Percentiles rank a stretch among this genome's conserved stretches.
These are phyloP conservation scores for Blepharisma undulans DNA, from an alignment of 169 alveolate genomes.

Conservation along the genomic window DNA sequence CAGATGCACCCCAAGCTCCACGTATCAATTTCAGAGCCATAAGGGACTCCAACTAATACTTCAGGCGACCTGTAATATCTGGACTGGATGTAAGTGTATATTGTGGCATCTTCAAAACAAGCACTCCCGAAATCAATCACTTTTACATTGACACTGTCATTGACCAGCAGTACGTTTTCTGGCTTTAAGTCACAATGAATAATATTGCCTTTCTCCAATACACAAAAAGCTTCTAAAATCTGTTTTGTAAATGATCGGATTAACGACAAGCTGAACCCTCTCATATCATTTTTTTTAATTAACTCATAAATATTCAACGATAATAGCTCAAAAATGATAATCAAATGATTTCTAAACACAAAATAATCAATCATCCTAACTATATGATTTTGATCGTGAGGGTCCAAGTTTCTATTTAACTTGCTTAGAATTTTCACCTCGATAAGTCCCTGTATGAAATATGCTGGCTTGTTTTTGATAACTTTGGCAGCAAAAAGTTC, in stretches of 20 bases:
- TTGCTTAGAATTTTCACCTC: conserved; percentile 75
- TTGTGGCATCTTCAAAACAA: conserved; percentile 73
- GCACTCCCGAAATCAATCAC: conserved; percentile 84
- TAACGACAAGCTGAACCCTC: conserved; percentile 63
- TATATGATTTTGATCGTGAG: conserved; percentile 64
- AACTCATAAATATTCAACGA: conserved; percentile 72
- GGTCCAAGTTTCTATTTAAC: conserved; percentile 67
- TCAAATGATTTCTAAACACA: conserved; percentile 76
- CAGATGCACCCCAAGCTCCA: conserved; percentile 82
- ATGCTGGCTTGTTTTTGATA: conserved; percentile 73
- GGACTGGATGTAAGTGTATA: conserved; percentile 78
- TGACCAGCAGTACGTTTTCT: conserved; percentile 74
- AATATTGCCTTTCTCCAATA: conserved; percentile 61
- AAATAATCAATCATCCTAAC: conserved; percentile 77
- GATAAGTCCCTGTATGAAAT: conserved; percentile 72
- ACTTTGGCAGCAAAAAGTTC: conserved; percentile 79
- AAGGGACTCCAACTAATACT: conserved; percentile 76
- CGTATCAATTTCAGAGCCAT: conserved; percentile 77
- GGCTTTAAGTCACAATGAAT: conserved; percentile 85
- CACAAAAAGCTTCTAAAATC: conserved; percentile 65
- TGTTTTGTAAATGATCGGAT: conserved; percentile 68
- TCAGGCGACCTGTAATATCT: conserved; percentile 86
- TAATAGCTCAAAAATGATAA: conserved; percentile 69
- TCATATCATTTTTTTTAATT: conserved; percentile 55
- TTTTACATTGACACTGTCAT: conserved; percentile 69